These are phyloP conservation scores for Sequoiadendron giganteum DNA, from an alignment of 75 land plant species.

Conservation along the genomic window DNA sequence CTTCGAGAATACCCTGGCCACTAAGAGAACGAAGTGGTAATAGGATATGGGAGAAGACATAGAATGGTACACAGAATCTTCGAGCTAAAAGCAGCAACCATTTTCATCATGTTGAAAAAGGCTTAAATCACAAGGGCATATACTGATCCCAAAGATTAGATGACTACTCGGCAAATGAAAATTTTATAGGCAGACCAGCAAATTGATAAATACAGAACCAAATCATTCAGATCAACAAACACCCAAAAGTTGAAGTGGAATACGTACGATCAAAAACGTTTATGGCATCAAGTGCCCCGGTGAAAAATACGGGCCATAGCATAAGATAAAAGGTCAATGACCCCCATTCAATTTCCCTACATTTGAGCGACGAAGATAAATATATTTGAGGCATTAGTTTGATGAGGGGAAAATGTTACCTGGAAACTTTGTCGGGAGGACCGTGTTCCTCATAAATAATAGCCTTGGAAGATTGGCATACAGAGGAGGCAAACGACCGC, in stretches of 20 bases:
- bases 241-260: no score
- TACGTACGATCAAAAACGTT: no score
- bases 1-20: no score
- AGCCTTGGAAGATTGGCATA: constrained; percentile 79
- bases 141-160: neutral
- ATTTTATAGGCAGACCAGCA: neutral
- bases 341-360: neutral
- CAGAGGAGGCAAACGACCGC: neutral
- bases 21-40: neutral
- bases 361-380: neutral
- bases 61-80: no score
- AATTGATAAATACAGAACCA: neutral
- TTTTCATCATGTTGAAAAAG: neutral
- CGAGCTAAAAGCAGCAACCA: neutral
- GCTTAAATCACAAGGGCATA: no score
- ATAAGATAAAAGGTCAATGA: no score
- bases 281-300: no score
- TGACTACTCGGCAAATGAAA: neutral
- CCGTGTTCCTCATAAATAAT: constrained; percentile 80
- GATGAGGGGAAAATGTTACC: constrained; percentile 28
- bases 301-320: no score
- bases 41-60: no score
- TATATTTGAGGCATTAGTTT: neutral
- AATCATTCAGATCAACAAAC: neutral
- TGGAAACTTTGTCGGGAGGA: constrained; percentile 71